These are phyloP conservation scores for Yamadazyma atmosphaerica DNA, from an alignment of 1,139 yeast genomes.

Conservation along the genomic window DNA sequence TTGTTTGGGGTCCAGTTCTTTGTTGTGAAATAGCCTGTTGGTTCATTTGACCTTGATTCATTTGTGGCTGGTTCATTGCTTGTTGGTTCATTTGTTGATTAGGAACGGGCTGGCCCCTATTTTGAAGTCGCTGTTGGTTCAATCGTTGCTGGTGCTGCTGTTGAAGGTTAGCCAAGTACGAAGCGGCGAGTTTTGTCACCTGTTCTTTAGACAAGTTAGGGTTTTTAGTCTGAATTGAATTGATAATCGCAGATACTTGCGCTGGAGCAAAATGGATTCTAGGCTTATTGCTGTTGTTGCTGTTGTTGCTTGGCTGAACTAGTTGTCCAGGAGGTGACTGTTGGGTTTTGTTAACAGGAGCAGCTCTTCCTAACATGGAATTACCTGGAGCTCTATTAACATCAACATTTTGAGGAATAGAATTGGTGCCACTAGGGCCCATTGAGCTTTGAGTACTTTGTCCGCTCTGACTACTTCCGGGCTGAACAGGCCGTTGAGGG, in stretches of 20 bases:
- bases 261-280: slow-evolving; percentile 55
- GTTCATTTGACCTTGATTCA: slow-evolving; percentile 23
- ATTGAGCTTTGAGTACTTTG: no score
- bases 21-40: slow-evolving; percentile 22
- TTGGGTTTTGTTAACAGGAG: no score
- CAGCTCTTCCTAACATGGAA: no score
- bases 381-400: no score
- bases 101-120: slow-evolving; percentile 4
- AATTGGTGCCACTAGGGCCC: not conserved
- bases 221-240: slow-evolving; percentile 66
- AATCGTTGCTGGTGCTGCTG: slow-evolving; percentile 46
- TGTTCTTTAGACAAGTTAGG: slow-evolving; percentile 71
- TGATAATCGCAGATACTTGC: slow-evolving; percentile 69
- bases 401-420: not conserved
- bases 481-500: slow-evolving; percentile 4
- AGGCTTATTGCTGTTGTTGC: slow-evolving; percentile 25
- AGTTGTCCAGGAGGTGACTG: slow-evolving; percentile 9
- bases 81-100: slow-evolving; percentile 18
- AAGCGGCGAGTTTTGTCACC: slow-evolving; percentile 71
- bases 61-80: slow-evolving; percentile 50
- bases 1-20: slow-evolving; percentile 11
- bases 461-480: no score
- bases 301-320: slow-evolving; percentile 16
- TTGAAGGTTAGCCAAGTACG: slow-evolving; percentile 61
- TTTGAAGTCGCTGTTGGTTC: slow-evolving; percentile 28